Conservation (phyloP, 2,329 filamentous ascomycete genomes). For the Arachnopeziza araneosa region DNA sequence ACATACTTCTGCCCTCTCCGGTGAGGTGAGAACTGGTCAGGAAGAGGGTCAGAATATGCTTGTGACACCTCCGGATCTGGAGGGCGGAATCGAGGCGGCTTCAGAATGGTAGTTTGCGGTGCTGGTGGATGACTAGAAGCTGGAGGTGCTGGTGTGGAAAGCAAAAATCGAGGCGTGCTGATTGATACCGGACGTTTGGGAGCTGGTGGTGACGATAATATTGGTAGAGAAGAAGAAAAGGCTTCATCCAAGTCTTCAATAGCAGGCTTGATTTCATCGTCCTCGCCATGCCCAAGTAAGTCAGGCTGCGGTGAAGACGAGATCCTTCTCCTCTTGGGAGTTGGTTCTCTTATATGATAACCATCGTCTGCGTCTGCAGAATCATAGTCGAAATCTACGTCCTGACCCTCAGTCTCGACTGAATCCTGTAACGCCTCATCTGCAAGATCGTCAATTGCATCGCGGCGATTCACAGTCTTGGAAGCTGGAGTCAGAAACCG, state of each 20-base stretch:
- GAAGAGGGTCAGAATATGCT: slow-evolving; percentile 33
- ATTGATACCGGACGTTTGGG: slow-evolving; percentile 15
- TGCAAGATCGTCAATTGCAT: slow-evolving; percentile 18
- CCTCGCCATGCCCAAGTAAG: slow-evolving; percentile 1
- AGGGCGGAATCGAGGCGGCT: slow-evolving; percentile 30
- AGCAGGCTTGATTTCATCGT: slow-evolving; percentile 2
- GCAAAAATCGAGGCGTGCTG: slow-evolving; percentile 27
- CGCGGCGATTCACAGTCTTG: slow-evolving; percentile 11
- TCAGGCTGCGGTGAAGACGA: slow-evolving; percentile 18
- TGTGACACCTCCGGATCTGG: slow-evolving; percentile 19
- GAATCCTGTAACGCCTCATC: slow-evolving; percentile 22
- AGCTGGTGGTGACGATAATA: slow-evolving; percentile 25
- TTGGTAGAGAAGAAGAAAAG: slow-evolving; percentile 18
- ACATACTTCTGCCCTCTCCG: slow-evolving; percentile 44
- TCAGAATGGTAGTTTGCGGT: slow-evolving; percentile 24
- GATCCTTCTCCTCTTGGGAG: slow-evolving; percentile 26
- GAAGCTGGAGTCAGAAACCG: slow-evolving; percentile 25
- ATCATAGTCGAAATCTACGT: slow-evolving; percentile 11
- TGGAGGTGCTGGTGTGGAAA: slow-evolving; percentile 16
- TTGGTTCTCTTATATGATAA: slow-evolving; percentile 17
- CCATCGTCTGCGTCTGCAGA: slow-evolving; percentile 18
- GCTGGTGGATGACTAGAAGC: slow-evolving; percentile 13
- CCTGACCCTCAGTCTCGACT: slow-evolving; percentile 21
- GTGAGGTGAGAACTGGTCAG: slow-evolving; percentile 49
- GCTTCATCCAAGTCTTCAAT: slow-evolving; percentile 9